phyloP scores from a whole-genome alignment of 2,329 filamentous ascomycete species.

The Alternaria brassicae region DNA sequence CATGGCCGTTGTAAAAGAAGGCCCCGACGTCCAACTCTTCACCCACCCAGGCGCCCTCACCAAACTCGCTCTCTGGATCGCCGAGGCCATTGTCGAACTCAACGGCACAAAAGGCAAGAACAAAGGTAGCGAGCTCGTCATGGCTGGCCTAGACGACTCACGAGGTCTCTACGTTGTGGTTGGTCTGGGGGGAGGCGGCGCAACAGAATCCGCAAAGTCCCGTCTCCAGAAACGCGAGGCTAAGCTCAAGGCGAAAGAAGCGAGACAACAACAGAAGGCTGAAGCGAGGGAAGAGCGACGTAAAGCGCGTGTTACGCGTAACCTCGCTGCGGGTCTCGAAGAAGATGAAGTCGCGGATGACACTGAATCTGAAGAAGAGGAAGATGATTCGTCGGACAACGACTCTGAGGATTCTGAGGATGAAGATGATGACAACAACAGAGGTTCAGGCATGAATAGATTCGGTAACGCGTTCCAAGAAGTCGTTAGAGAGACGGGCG shows the following conservation, averaged over 20 bases:
- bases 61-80: constrained; percentile 92
- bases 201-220: constrained; percentile 64
- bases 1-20: constrained; percentile 94
- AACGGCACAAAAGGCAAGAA: constrained; percentile 75
- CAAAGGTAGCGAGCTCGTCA: constrained; percentile 82
- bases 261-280: constrained; percentile 60
- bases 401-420: constrained; percentile 52
- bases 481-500: constrained; percentile 88
- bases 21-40: constrained; percentile 89
- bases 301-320: constrained; percentile 50
- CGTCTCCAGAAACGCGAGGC: constrained; percentile 72
- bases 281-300: constrained; percentile 68
- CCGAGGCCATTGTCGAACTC: constrained; percentile 88
- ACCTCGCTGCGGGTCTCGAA: constrained; percentile 66
- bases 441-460: constrained; percentile 79
- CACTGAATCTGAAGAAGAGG: constrained; percentile 61
- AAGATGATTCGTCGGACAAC: constrained; percentile 64
- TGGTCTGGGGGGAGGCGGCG: constrained; percentile 86
- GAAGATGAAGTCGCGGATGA: constrained; percentile 61
- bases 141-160: constrained; percentile 86
- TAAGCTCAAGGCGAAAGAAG: constrained; percentile 63
- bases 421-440: constrained; percentile 64
- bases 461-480: constrained; percentile 97
- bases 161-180: constrained; percentile 91
- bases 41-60: constrained; percentile 91